Percentiles rank a stretch among this genome's conserved stretches.
phyloP scores from a whole-genome alignment of 2,329 filamentous ascomycete species.

The Claviceps arundinis region DNA sequence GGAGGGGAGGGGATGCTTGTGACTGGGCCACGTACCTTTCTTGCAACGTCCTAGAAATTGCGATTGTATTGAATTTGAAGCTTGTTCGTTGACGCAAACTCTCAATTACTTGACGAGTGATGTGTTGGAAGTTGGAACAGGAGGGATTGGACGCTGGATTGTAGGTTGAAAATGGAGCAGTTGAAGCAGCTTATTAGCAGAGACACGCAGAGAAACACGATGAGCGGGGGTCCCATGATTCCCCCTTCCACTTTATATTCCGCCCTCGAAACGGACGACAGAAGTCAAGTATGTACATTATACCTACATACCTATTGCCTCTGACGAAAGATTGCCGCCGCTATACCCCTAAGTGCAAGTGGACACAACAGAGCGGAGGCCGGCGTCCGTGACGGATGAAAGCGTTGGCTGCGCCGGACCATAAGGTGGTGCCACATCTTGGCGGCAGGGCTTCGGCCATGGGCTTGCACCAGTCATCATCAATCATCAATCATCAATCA shows the following conservation, averaged over 20 bases:
- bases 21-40: neutral
- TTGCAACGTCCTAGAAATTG: neutral
- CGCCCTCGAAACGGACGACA: conserved; percentile 3
- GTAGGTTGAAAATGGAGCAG: neutral
- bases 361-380: conserved; percentile 20
- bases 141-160: neutral
- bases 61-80: neutral
- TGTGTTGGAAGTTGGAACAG: neutral
- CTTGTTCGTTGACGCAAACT: no score
- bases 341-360: conserved; percentile 49
- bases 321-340: conserved; percentile 11
- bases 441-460: conserved; percentile 3
- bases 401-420: conserved; percentile 7
- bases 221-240: conserved; percentile 2
- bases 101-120: neutral
- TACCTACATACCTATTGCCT: neutral
- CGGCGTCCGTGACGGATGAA: conserved; percentile 1
- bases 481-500: no score
- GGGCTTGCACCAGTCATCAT: no score
- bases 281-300: neutral
- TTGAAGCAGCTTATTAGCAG: neutral
- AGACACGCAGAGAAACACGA: neutral
- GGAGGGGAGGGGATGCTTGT: neutral
- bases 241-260: conserved; percentile 5
- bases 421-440: conserved; percentile 7